Conservation (phyloP, 2,329 filamentous ascomycete species). For the Fusarium sp. region DNA sequence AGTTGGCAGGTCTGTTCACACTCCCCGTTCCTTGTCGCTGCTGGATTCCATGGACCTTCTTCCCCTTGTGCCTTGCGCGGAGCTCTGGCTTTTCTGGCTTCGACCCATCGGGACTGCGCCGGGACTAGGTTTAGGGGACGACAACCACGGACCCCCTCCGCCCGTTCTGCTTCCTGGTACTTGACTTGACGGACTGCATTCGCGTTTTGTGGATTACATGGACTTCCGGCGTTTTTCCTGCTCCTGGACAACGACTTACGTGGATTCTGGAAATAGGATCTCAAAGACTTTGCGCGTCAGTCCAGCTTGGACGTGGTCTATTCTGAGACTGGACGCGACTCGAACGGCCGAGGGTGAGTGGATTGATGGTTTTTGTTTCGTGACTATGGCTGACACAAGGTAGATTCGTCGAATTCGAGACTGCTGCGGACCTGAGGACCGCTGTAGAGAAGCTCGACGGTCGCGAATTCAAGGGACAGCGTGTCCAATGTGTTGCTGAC, state of each 20-base stretch:
- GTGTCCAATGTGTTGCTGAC: conserved; percentile 88
- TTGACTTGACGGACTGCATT: conserved; percentile 55
- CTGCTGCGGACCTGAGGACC: conserved; percentile 85
- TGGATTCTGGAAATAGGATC: conserved; percentile 88
- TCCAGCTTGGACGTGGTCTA: conserved; percentile 98
- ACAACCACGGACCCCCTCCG: conserved; percentile 44
- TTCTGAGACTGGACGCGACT: conserved; percentile 76
- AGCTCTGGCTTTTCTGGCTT: conserved; percentile 47
- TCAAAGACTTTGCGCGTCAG: conserved; percentile 99
- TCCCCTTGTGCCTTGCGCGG: conserved; percentile 47
- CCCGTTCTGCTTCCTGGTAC: conserved; percentile 44
- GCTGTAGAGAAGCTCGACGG: conserved; percentile 96
- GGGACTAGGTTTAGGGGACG: conserved; percentile 43
- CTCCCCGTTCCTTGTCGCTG: conserved; percentile 69
- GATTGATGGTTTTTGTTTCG: not conserved
- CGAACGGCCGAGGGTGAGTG: conserved; percentile 87
- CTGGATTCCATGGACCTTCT: conserved; percentile 56
- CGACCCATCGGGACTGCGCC: conserved; percentile 43
- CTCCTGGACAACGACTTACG: conserved; percentile 80
- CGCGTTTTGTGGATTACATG: conserved; percentile 52
- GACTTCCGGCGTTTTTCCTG: conserved; percentile 47
- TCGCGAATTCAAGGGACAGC: conserved; percentile 90
- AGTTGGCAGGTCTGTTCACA: conserved; percentile 98
- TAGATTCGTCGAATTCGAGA: conserved; percentile 98
- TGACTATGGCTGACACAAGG: conserved; percentile 23